Base-by-base conservation (phyloP, 257 asterid species). In the Nemophila menziesii region DNA sequence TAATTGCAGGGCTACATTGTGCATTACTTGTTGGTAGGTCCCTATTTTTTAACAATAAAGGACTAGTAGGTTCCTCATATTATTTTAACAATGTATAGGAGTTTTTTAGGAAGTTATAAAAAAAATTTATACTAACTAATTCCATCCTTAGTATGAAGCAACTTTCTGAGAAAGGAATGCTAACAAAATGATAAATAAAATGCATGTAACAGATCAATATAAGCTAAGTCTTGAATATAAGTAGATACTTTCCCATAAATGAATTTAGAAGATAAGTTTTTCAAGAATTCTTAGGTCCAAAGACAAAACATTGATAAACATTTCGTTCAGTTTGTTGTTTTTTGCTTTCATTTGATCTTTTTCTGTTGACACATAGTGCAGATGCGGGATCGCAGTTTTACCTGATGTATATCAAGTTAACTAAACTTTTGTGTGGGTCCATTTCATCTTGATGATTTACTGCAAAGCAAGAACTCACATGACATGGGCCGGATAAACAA, bases 241-340 rank as follows among this genome's bases (percentile, higher is more conserved):
- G 61, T 38, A 54, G 55, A 48, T 27, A 90, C 96, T 96, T 81
- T 77, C 96, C 94, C 60, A 66, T 45, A 48, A 90, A 73, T 45
- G 96, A 79, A 48, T 62, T 67, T 65, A 85, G 58, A 43, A 90
- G 55, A 41, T 93, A 63, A 44, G 99, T 72, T 52, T 90, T 90
- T 50, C 99, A 96, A 57, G 96, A 75, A 22, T 55, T 52, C 66
- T 77, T 85, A 55, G 96, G 87, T 60, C 99, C 99, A 55, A 90
- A 75, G 39, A 78, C 99, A 77, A 72, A 78, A 68, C 96, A 79
- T 54, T 75, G 96, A 69, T 81, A 74, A 54, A 85, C 92, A 66
- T 67, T 76, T 65, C 89, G 68, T 29, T 79, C 89, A 46, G 86
- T 66, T 61, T 60, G 85, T 66, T 85, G 85, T 66, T 77, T 81